Percentiles rank a stretch among this genome's conserved stretches.
Evolutionary conservation across 345 rosid species (phyloP).

Genomic region (Noccaea bulbosa): DNA sequence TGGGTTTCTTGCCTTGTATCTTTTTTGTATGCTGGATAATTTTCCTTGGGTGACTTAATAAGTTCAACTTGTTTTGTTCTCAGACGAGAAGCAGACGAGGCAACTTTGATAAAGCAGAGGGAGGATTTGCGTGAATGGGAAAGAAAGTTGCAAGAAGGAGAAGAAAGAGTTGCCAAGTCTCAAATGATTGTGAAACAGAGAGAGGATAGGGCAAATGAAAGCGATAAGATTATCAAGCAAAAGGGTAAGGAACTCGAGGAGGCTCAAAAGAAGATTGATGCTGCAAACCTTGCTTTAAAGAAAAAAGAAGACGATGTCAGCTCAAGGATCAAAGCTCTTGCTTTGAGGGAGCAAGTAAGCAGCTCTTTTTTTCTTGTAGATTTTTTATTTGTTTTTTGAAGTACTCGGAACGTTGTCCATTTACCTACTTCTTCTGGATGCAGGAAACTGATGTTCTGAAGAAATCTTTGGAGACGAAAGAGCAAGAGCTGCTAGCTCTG

Average conservation of each 20-base stretch:
- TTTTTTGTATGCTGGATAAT: constrained; percentile 8
- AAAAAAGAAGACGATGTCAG: constrained; percentile 73
- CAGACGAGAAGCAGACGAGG: constrained; percentile 82
- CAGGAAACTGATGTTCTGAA: constrained; percentile 64
- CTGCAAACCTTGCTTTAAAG: constrained; percentile 58
- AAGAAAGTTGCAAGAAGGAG: constrained; percentile 80
- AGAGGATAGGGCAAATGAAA: constrained; percentile 90
- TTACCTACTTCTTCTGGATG: constrained; percentile 39
- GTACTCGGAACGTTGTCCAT: constrained; percentile 4
- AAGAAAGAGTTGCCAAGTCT: constrained; percentile 61
- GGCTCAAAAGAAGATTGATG: constrained; percentile 72
- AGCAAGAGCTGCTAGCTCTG: constrained; percentile 55
- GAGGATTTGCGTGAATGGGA: constrained; percentile 97
- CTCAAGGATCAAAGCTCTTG: constrained; percentile 61
- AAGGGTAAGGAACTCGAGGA: constrained; percentile 86
- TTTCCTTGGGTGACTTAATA: constrained; percentile 2
- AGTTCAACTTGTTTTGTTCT: constrained; percentile 12
- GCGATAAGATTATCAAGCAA: constrained; percentile 65
- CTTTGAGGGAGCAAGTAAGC: constrained; percentile 70
- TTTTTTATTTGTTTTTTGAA: background rate
- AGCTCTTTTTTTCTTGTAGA: constrained; percentile 11
- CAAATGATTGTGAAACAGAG: constrained; percentile 75
- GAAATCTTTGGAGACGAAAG: constrained; percentile 71
- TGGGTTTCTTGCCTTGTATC: constrained; percentile 9
- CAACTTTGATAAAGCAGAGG: constrained; percentile 74